A percentile compares a stretch with the other conserved stretches of the same genome.
Conservation (phyloP, 345 rosid species). For the Kandelia obovata region DNA sequence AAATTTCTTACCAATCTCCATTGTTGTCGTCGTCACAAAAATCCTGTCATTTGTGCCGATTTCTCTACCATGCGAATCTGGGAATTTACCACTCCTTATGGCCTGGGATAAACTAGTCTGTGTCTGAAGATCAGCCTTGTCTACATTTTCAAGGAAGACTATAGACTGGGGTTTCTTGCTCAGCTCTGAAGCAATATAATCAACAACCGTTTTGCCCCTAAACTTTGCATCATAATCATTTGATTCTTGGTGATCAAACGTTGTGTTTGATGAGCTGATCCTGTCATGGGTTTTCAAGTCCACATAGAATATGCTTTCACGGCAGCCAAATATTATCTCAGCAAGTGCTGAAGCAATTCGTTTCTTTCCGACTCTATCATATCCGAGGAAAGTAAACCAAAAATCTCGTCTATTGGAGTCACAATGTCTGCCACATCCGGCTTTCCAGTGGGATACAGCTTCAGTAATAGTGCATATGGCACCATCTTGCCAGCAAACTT, state of each 20-base stretch:
- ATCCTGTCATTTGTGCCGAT: constrained; percentile 39
- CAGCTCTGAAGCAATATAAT: constrained; percentile 49
- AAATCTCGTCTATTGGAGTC: constrained; percentile 35
- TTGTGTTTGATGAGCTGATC: constrained; percentile 18
- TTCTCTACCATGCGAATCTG: constrained; percentile 53
- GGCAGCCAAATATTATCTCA: constrained; percentile 47
- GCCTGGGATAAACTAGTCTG: constrained; percentile 54
- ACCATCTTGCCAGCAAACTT: constrained; percentile 60
- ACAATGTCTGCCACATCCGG: constrained; percentile 26
- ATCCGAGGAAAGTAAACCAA: constrained; percentile 73
- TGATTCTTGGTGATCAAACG: constrained; percentile 24
- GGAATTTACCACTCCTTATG: constrained; percentile 49
- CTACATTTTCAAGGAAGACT: constrained; percentile 60
- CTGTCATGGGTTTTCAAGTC: constrained; percentile 44
- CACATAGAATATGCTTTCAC: constrained; percentile 37
- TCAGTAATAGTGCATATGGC: constrained; percentile 47
- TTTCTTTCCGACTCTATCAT: constrained; percentile 62
- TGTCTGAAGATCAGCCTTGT: constrained; percentile 50
- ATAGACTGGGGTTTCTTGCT: constrained; percentile 45
- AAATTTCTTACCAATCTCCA: constrained; percentile 13
- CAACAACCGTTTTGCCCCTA: constrained; percentile 50
- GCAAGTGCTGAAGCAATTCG: constrained; percentile 58
- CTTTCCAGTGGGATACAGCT: constrained; percentile 45
- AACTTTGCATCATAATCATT: constrained; percentile 29
- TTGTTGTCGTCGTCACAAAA: constrained; percentile 37